A percentile compares a stretch with the other conserved stretches of the same genome.
These are phyloP conservation scores for Hemileccinum rubropunctum DNA, from an alignment of 768 basidiomycete species.

Conservation along the genomic window DNA sequence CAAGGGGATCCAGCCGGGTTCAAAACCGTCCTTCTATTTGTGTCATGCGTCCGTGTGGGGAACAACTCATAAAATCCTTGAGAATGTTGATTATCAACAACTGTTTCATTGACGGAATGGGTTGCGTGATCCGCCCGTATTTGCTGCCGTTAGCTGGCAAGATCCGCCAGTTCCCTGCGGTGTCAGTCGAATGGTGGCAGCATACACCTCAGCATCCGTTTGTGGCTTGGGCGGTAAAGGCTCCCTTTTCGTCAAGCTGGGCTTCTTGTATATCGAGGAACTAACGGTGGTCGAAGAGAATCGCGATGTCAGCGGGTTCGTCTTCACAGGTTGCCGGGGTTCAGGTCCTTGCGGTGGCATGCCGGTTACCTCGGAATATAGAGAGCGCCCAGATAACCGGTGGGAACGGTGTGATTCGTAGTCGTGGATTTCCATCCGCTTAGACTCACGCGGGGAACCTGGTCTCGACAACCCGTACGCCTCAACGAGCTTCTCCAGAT, in stretches of 20 bases:
- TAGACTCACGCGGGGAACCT: conserved; percentile 34
- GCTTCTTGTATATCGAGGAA: conserved; percentile 35
- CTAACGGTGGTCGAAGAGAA: conserved; percentile 48
- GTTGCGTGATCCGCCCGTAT: conserved; percentile 49
- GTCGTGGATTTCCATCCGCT: conserved; percentile 21
- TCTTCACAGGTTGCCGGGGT: conserved; percentile 69
- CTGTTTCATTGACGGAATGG: conserved; percentile 47
- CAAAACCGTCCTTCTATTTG: neutral
- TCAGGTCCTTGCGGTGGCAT: conserved; percentile 58
- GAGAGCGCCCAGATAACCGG: conserved; percentile 45
- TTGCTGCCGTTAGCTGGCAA: conserved; percentile 41
- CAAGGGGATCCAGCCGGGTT: conserved; percentile 2
- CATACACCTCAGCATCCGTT: conserved; percentile 64
- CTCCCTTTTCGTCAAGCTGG: conserved; percentile 27
- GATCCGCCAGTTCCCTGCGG: conserved; percentile 33
- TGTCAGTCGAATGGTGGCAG: conserved; percentile 43
- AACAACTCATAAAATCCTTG: conserved; percentile 8
- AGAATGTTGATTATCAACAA: conserved; percentile 2
- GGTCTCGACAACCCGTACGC: conserved; percentile 46
- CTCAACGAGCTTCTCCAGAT: conserved; percentile 50
- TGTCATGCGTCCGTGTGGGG: conserved; percentile 24
- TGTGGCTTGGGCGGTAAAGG: conserved; percentile 27
- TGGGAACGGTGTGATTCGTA: conserved; percentile 27
- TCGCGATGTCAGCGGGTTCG: conserved; percentile 41
- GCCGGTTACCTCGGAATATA: conserved; percentile 73